Base-by-base conservation (phyloP, 305 asterid species). In the Solanum aculeatissimum region DNA sequence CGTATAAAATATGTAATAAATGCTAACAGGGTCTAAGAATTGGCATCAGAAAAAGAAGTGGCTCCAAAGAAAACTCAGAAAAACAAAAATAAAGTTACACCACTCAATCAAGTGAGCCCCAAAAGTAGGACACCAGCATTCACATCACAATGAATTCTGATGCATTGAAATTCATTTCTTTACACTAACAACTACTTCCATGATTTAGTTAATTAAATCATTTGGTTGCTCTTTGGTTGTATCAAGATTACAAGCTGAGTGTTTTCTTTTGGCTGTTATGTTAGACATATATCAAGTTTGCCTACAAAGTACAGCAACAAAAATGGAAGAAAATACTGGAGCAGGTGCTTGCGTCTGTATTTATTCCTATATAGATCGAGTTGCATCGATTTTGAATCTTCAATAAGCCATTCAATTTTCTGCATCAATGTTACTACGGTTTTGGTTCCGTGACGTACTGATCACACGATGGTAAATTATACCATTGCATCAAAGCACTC, bases 31-130 rank as follows among this genome's bases (percentile, higher is more conserved):
- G 82, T 51, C 65, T 16, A 27, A 27, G 40, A 77, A 77, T 49
- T 77, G 45, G 82, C 84, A 55, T 35, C 29, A 85, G 81, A 86
- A 42, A 84, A 88, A 90, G 90, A 82, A 88, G 91, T 89, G 93
- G 92, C 85, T 89, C 72, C 18, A 51, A 77, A 51, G 65, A 51
- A 77, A 51, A 51, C 29, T 51, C 45, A 29, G 29, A 70, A 29
- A 91, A 88, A 74, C 69, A 84, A 86, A 80, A 88, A 82, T 85
- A 10, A 81, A 84, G 77, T 51, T 32, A 84, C 85, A 60, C 94
- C 94, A 90, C 83, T 75, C 90, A 60, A 84, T 90, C 84, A 83
- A 85, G 69, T 62, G 84, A 79, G 83, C 86, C 83, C 85, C 70
- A 83, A 55, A 35, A 25, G 86, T 72, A 62, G 88, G 89, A 57